Evolutionary conservation across 2,329 filamentous ascomycete species (phyloP).

Genomic region (Cercospora zeina): DNA sequence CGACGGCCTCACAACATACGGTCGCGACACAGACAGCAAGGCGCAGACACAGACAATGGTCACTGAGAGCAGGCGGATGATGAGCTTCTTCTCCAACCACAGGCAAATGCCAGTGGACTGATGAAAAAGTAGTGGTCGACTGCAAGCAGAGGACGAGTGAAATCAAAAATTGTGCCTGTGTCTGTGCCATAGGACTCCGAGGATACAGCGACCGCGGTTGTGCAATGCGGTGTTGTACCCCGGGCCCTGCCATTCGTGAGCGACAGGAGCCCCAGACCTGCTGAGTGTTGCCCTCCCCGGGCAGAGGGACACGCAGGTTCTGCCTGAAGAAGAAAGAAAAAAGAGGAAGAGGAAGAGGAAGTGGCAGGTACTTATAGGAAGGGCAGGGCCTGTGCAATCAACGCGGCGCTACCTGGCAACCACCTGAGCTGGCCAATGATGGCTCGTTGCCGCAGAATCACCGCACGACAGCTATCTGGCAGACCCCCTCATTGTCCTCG

Average conservation of each 20-base stretch:
- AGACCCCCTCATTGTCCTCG: not conserved
- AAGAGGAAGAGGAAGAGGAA: not conserved
- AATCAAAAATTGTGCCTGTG: conserved; percentile 17
- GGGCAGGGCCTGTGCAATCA: not conserved
- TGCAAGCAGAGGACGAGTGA: conserved; percentile 7
- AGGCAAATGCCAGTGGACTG: conserved; percentile 13
- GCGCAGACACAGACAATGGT: not conserved
- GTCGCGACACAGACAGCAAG: not conserved
- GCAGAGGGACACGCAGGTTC: not conserved
- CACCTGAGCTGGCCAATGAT: conserved; percentile 4
- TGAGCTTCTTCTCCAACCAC: conserved; percentile 15
- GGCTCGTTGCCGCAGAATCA: not conserved
- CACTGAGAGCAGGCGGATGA: not conserved
- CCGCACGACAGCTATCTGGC: conserved; percentile 2
- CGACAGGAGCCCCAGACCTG: not conserved
- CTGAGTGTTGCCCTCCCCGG: too few relatives aligned
- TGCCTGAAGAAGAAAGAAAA: not conserved
- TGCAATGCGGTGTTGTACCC: conserved; percentile 10
- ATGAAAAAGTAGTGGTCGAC: conserved; percentile 18
- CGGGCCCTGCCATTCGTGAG: not conserved
- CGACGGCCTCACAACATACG: not conserved
- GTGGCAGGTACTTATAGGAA: not conserved
- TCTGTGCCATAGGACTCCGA: not conserved
- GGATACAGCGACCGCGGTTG: not conserved
- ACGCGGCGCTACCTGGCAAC: conserved; percentile 10